Evolutionary conservation across 2,329 filamentous ascomycete genomes (phyloP).

Genomic region (Sclerotinia spermophila): DNA sequence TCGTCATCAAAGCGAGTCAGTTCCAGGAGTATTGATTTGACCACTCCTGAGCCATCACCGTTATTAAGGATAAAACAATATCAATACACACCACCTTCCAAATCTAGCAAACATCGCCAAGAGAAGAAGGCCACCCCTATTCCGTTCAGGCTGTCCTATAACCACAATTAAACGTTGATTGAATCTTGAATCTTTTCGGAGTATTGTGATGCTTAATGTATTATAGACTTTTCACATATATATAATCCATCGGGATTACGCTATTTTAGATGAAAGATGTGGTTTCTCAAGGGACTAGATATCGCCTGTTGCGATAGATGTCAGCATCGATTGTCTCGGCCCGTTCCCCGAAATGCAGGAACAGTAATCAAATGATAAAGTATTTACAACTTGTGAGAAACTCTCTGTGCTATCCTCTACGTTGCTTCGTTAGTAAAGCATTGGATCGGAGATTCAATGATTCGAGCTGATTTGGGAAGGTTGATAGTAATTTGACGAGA

Average conservation of each 20-base stretch:
- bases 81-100: constrained; percentile 4
- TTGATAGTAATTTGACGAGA: not conserved
- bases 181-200: not conserved
- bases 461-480: not conserved
- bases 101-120: not conserved
- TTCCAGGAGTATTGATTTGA: constrained; percentile 9
- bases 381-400: not conserved
- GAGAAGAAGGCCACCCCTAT: not conserved
- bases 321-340: not conserved
- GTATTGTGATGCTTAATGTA: not conserved
- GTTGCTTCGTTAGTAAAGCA: not conserved
- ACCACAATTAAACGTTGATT: not conserved
- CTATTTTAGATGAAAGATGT: not conserved
- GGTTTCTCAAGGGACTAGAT: not conserved
- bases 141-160: not conserved
- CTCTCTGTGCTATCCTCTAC: not conserved
- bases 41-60: constrained; percentile 2
- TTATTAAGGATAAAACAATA: not conserved
- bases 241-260: not conserved
- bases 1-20: not conserved
- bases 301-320: not conserved
- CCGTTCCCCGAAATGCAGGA: not conserved
- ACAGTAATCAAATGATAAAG: not conserved
- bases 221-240: not conserved
- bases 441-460: not conserved